phyloP scores from a whole-genome alignment of 2,329 filamentous ascomycete genomes.

The Fusarium gaditjirri region DNA sequence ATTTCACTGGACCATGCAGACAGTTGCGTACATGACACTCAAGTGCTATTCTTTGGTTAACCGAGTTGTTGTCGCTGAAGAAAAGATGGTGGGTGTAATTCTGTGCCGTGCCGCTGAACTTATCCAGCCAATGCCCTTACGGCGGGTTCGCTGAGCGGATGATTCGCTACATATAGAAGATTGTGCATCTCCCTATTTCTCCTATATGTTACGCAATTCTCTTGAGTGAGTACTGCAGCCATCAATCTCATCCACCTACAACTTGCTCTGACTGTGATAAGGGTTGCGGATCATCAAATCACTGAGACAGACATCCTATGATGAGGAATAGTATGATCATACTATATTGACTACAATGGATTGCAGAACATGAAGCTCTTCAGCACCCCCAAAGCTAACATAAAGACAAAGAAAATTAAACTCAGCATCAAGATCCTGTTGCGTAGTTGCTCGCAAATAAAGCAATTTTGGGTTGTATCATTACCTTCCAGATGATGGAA shows the following conservation, averaged over 20 bases:
- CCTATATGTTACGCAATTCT: neutral
- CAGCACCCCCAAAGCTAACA: neutral
- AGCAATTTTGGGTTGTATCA: neutral
- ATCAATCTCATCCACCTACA: neutral
- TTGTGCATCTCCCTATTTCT: too few species aligned
- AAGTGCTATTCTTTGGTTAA: neutral
- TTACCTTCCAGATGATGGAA: neutral
- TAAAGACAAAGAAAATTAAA: neutral
- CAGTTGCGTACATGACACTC: neutral
- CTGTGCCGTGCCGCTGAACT: neutral
- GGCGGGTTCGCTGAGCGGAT: neutral
- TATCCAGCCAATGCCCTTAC: neutral
- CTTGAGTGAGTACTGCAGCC: too few species aligned
- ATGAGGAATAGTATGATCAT: neutral
- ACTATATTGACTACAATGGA: neutral
- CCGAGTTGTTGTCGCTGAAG: neutral
- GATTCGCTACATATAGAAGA: neutral
- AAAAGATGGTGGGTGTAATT: neutral
- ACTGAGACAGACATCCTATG: neutral
- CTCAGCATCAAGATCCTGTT: neutral
- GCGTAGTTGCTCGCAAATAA: neutral
- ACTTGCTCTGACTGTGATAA: neutral
- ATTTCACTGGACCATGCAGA: rapidly evolving
- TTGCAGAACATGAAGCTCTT: neutral
- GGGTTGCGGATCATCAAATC: neutral